phyloP scores from a whole-genome alignment of 306 rosid species.

The Arachis stenosperma region DNA sequence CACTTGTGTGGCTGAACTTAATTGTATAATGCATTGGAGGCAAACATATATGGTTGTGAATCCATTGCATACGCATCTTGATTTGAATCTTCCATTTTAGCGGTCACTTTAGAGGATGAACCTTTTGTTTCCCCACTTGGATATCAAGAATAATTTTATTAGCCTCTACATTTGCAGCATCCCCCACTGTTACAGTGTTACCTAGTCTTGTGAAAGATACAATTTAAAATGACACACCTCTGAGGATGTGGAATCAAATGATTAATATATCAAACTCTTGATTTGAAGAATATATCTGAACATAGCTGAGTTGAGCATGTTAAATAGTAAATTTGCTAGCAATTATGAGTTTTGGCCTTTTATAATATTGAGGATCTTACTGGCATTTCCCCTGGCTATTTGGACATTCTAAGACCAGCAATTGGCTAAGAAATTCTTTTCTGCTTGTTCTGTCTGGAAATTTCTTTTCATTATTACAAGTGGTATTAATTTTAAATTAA shows the following conservation, averaged over 20 bases:
- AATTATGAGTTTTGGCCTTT: slow-evolving; percentile 4
- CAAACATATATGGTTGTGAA: background rate
- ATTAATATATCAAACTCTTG: background rate
- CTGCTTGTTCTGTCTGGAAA: no score
- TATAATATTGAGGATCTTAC: slow-evolving; percentile 11
- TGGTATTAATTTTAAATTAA: no score
- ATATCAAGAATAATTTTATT: background rate
- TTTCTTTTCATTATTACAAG: no score
- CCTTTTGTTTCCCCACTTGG: slow-evolving; percentile 6
- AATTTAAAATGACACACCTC: background rate
- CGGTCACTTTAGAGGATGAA: background rate
- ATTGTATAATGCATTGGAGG: slow-evolving; percentile 16
- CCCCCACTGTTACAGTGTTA: background rate
- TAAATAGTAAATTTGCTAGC: slow-evolving; percentile 6
- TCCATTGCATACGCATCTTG: background rate
- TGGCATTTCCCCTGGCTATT: slow-evolving; percentile 1
- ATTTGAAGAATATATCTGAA: background rate
- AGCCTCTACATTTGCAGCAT: background rate
- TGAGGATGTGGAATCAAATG: slow-evolving; percentile 27
- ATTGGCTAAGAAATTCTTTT: no score
- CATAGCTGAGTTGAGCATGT: background rate
- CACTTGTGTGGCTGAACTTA: slow-evolving; percentile 18
- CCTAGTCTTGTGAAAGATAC: slow-evolving; percentile 3
- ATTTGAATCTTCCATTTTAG: background rate
- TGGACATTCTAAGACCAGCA: background rate